Base-by-base conservation (phyloP, 257 asterid species). In the Mitragyna speciosa region DNA sequence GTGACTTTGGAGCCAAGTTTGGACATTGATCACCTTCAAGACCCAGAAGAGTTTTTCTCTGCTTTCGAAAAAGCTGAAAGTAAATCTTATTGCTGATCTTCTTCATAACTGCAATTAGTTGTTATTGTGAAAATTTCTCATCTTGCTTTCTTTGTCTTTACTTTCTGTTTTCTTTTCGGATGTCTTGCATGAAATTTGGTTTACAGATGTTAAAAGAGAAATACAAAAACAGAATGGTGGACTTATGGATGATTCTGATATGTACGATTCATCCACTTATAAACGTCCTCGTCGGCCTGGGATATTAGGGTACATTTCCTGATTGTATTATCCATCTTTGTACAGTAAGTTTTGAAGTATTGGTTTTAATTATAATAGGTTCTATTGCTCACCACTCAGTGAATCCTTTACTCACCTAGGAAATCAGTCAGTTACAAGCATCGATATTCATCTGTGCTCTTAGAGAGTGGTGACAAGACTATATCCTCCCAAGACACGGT, bases 171-270 rank as follows among this genome's bases (percentile, higher is more conserved):
- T 58, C 70, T 78, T 75, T 28, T 49, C 8, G 24, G 52, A 61
- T 58, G 24, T 51, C 28, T 39, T 51, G 58, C 48, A 36, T 33
- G 39, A 6, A 63, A 79, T 36, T 74, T 68, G 82, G 58, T 81
- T 12, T 82, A 67, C 86, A 96, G 98, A 87, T 71, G 98, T 96
- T 79, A 85, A 83, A 65, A 90, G 88, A 67, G 98, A 96, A 88
- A 89, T 96, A 82, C 87, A 82, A n/a, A 96, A 85, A 78, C 97
- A 81, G 80, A 77, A 78, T 81, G 98, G 97, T 85, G 87, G 76
- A 31, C 63, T 54, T 80, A 48, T 30, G 49, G 84, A 86, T 78
- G 84, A 80, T 78, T 48, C 79, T 74, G 80, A 83, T 78, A 82
- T 76, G 75, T 72, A 73, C 74, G 81, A 83, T 81, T 90, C 91